These are phyloP conservation scores for Cryptosporidium ubiquitum DNA, from an alignment of 169 alveolate species.

Conservation along the genomic window DNA sequence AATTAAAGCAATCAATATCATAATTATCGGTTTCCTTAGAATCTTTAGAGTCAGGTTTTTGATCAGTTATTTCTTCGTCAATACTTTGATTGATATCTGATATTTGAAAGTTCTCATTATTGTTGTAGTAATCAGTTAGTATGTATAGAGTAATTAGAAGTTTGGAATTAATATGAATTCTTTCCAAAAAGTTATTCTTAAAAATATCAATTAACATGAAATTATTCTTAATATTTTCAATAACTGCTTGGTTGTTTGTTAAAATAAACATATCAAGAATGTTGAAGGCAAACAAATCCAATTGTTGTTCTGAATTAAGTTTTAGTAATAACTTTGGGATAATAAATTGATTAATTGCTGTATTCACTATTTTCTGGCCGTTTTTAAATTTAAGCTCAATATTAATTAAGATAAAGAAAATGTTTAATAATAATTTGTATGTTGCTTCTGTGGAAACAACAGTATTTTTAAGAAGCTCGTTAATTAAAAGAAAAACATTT, in stretches of 20 bases:
- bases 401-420: conserved; percentile 2
- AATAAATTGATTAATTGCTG: conserved; percentile 9
- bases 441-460: conserved; percentile 11
- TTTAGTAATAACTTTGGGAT: conserved; percentile 24
- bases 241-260: conserved; percentile 9
- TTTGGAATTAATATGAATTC: conserved; percentile 18
- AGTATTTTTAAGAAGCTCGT: conserved; percentile 32
- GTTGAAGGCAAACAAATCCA: conserved; percentile 29
- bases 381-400: conserved; percentile 1
- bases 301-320: conserved; percentile 18
- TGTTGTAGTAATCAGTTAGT: background rate
- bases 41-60: background rate
- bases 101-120: background rate
- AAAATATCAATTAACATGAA: conserved; percentile 9
- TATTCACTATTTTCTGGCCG: conserved; percentile 11
- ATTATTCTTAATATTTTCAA: conserved; percentile 24
- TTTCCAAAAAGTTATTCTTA: background rate
- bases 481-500: conserved; percentile 24
- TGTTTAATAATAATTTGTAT: background rate
- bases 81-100: background rate
- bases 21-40: too few relatives aligned
- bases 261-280: conserved; percentile 23
- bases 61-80: background rate
- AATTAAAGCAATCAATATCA: background rate
- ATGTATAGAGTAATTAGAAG: conserved; percentile 16